Conservation (phyloP, 2,329 filamentous ascomycete genomes). For the Daldinia sp. region DNA sequence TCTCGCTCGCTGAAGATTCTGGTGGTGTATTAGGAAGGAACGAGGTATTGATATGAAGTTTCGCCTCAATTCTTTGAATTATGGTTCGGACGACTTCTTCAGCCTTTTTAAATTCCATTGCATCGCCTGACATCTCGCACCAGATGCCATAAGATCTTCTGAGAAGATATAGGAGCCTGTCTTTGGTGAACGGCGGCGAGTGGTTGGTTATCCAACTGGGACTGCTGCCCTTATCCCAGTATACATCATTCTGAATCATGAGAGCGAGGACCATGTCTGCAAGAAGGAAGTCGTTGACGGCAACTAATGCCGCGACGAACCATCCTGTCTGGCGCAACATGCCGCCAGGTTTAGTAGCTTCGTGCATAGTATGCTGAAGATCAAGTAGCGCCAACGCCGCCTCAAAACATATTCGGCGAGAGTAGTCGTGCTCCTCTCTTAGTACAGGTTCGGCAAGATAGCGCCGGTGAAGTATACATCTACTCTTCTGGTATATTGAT, state of each 20-base stretch:
- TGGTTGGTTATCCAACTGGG: slow-evolving; percentile 54
- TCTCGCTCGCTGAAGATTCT: slow-evolving; percentile 6
- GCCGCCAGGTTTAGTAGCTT: slow-evolving; percentile 65
- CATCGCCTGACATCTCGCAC: slow-evolving; percentile 54
- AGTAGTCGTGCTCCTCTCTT: slow-evolving; percentile 63
- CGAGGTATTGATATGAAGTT: slow-evolving; percentile 35
- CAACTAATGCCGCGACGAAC: slow-evolving; percentile 66
- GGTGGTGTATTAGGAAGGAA: background rate
- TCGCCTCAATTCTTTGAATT: slow-evolving; percentile 56
- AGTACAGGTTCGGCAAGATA: slow-evolving; percentile 61
- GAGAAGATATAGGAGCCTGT: slow-evolving; percentile 57
- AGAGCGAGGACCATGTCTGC: slow-evolving; percentile 72
- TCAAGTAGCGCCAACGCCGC: slow-evolving; percentile 62
- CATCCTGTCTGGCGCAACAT: slow-evolving; percentile 65
- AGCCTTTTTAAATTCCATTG: slow-evolving; percentile 60
- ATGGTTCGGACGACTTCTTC: slow-evolving; percentile 60
- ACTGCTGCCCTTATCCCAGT: slow-evolving; percentile 53
- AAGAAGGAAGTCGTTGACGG: slow-evolving; percentile 71
- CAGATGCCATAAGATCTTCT: slow-evolving; percentile 60
- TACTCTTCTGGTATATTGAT: slow-evolving; percentile 66
- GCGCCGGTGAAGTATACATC: slow-evolving; percentile 67
- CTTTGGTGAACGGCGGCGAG: slow-evolving; percentile 52
- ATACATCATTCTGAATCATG: slow-evolving; percentile 59
- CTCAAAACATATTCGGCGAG: slow-evolving; percentile 63
- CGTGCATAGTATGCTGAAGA: slow-evolving; percentile 62